phyloP scores from a whole-genome alignment of 371 early-diverging fungal species.

The Zychaea mexicana region DNA sequence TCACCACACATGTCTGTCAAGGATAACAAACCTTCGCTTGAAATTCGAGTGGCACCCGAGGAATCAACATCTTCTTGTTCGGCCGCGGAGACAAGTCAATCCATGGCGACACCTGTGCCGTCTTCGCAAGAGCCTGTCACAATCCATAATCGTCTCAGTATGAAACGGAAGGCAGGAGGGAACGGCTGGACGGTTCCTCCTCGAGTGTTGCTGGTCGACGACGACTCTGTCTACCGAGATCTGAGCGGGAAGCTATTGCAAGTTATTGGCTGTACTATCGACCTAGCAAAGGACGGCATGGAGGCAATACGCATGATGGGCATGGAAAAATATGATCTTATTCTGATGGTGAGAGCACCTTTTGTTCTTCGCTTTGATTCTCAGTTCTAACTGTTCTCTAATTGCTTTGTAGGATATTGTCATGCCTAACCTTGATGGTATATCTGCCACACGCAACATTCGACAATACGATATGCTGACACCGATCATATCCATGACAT shows the following conservation, averaged over 20 bases:
- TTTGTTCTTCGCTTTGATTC: background rate
- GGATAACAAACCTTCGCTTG: conserved; percentile 40
- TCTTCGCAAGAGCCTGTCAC: background rate
- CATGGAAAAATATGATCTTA: conserved; percentile 71
- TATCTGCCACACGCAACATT: conserved; percentile 71
- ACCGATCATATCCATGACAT: conserved; percentile 85
- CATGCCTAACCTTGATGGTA: conserved; percentile 80
- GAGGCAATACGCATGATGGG: conserved; percentile 71
- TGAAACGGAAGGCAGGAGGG: conserved; percentile 7
- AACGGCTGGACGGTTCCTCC: conserved; percentile 69
- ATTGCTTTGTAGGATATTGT: conserved; percentile 59
- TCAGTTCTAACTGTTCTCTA: background rate
- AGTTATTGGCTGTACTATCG: conserved; percentile 73
- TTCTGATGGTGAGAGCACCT: conserved; percentile 65
- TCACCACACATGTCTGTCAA: conserved; percentile 36
- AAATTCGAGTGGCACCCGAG: conserved; percentile 23
- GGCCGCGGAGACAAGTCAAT: background rate
- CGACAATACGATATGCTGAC: conserved; percentile 73
- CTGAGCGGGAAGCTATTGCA: conserved; percentile 64
- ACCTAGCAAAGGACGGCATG: conserved; percentile 74
- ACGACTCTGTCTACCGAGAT: conserved; percentile 71
- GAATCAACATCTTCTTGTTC: background rate
- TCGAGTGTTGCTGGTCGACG: conserved; percentile 77
- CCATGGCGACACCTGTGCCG: background rate
- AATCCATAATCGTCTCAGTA: background rate